Percentiles rank a stretch among this genome's conserved stretches.
These are phyloP conservation scores for Penicillium sp. DNA, from an alignment of 2,329 filamentous ascomycete genomes.

Conservation along the genomic window DNA sequence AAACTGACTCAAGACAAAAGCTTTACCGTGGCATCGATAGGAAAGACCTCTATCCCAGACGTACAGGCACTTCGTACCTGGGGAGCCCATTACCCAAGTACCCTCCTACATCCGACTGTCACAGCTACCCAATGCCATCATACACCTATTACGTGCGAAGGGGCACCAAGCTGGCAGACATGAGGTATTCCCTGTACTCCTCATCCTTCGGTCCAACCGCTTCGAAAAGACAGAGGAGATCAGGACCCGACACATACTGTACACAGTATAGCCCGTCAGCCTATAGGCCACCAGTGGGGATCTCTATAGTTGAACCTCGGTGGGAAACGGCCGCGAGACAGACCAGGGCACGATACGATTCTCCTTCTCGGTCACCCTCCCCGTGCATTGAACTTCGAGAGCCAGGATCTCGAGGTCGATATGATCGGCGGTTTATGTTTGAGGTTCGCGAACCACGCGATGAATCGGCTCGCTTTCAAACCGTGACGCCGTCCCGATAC, in stretches of 20 bases:
- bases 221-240: neutral
- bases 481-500: slow-evolving; percentile 4
- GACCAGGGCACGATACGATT: neutral
- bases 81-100: neutral
- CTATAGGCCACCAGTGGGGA: neutral
- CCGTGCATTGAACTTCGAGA: neutral
- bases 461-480: slow-evolving; percentile 1
- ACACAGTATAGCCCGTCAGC: neutral
- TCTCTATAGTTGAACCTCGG: neutral
- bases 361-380: neutral
- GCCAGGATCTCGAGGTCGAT: neutral
- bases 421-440: too few relatives aligned
- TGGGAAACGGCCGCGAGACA: neutral
- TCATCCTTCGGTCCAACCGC: neutral
- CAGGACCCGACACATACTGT: neutral
- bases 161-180: neutral
- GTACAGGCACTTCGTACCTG: neutral
- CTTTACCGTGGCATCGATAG: neutral
- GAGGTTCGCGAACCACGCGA: neutral
- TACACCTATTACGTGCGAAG: neutral
- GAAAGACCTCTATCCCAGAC: neutral
- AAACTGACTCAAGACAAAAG: neutral
- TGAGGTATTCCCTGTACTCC: neutral
- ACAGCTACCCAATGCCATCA: neutral
- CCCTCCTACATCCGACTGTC: neutral